phyloP scores from a whole-genome alignment of 495 filamentous ascomycete species.

The Delitschia confertaspora region DNA sequence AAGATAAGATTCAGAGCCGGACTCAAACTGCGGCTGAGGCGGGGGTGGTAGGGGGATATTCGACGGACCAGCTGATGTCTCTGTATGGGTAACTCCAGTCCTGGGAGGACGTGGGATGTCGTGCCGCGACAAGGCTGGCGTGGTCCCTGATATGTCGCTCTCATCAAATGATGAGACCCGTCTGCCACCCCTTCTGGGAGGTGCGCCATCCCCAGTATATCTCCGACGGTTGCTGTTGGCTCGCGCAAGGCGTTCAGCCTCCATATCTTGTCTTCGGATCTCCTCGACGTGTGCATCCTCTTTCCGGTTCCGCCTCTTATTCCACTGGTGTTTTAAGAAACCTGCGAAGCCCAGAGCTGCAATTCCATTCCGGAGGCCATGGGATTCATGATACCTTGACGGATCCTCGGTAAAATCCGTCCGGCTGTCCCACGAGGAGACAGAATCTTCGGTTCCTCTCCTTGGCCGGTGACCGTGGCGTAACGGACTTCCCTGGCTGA shows the following conservation, averaged over 20 bases:
- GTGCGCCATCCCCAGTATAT: slow-evolving; percentile 28
- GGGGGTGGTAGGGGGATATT: slow-evolving; percentile 42
- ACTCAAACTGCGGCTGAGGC: slow-evolving; percentile 47
- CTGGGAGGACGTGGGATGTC: slow-evolving; percentile 25
- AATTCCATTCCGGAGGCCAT: slow-evolving; percentile 53
- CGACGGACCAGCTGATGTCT: slow-evolving; percentile 31
- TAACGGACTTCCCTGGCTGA: slow-evolving; percentile 19
- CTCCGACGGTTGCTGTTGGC: slow-evolving; percentile 42
- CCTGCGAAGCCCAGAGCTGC: slow-evolving; percentile 58
- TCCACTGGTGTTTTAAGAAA: slow-evolving; percentile 56
- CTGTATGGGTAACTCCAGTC: slow-evolving; percentile 29
- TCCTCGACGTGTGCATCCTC: slow-evolving; percentile 58
- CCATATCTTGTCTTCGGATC: slow-evolving; percentile 46
- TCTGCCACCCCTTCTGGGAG: slow-evolving; percentile 10
- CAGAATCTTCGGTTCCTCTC: slow-evolving; percentile 37
- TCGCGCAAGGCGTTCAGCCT: slow-evolving; percentile 52
- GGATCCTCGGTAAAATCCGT: slow-evolving; percentile 24
- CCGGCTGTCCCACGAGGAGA: slow-evolving; percentile 28
- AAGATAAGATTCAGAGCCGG: slow-evolving; percentile 49
- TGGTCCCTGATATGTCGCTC: slow-evolving; percentile 29
- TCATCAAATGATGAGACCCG: slow-evolving; percentile 17
- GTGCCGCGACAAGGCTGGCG: slow-evolving; percentile 29
- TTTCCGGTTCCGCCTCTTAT: slow-evolving; percentile 49
- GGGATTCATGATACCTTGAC: slow-evolving; percentile 34
- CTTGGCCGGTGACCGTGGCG: slow-evolving; percentile 27